Conservation (phyloP, 179 eudicot species). For the Actinidia chinensis region DNA sequence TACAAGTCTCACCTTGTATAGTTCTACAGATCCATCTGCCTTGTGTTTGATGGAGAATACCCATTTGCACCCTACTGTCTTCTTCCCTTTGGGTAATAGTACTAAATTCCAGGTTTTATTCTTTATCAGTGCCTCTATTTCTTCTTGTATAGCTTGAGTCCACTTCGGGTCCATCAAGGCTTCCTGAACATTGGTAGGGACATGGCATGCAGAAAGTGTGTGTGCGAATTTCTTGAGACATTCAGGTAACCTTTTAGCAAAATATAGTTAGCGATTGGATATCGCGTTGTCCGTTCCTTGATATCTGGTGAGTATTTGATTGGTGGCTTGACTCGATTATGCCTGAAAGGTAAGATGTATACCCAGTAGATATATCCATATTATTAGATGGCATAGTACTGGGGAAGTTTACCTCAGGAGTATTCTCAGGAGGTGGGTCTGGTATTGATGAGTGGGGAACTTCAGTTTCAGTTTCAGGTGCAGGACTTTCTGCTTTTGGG, state of each 20-base stretch:
- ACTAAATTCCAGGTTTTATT: neutral
- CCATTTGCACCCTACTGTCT: neutral
- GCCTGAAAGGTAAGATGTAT: neutral
- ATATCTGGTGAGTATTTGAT: too few species aligned
- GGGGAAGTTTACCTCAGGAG: neutral
- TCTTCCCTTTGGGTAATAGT: neutral
- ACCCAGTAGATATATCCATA: neutral
- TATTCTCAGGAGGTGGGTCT: neutral
- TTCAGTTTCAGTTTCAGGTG: neutral
- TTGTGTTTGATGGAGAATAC: neutral
- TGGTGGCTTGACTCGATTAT: too few species aligned
- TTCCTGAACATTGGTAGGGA: neutral
- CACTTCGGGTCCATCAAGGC: neutral
- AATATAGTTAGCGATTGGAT: too few species aligned
- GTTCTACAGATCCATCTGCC: neutral
- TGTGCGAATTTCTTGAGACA: too few species aligned
- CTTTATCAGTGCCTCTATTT: neutral
- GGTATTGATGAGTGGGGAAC: neutral
- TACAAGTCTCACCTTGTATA: neutral
- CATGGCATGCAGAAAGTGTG: neutral
- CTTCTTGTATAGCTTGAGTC: neutral
- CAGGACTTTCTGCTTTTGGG: too few species aligned
- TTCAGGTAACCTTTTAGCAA: too few species aligned
- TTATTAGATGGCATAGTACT: neutral
- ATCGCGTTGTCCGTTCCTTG: too few species aligned